phyloP scores from a whole-genome alignment of 495 filamentous ascomycete species.

The Aspergillus nidulans region DNA sequence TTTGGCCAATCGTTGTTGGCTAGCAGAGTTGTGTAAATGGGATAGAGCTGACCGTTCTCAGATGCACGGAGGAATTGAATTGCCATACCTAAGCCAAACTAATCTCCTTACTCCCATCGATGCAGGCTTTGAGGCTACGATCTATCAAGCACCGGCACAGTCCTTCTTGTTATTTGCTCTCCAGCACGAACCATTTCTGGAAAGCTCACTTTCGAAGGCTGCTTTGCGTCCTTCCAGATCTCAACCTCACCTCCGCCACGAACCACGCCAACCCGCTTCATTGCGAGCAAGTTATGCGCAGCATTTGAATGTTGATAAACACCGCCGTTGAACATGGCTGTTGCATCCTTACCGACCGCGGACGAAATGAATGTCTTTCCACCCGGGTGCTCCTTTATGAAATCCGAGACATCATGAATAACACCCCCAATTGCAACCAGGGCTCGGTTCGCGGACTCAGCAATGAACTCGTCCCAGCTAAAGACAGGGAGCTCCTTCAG shows the following conservation, averaged over 20 bases:
- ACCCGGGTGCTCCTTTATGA: slow-evolving; percentile 85
- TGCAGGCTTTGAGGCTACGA: too few relatives aligned
- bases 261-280: slow-evolving; percentile 84
- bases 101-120: too few relatives aligned
- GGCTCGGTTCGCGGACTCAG: slow-evolving; percentile 50
- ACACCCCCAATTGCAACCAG: slow-evolving; percentile 80
- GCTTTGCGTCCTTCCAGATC: slow-evolving; percentile 5
- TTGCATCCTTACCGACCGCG: slow-evolving; percentile 85
- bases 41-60: too few relatives aligned
- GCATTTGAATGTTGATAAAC: slow-evolving; percentile 90
- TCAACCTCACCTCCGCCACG: slow-evolving; percentile 10
- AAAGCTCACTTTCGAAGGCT: background rate
- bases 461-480: slow-evolving; percentile 79
- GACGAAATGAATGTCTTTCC: slow-evolving; percentile 79
- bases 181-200: background rate
- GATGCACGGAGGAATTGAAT: too few relatives aligned
- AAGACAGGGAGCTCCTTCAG: slow-evolving; percentile 82
- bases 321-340: slow-evolving; percentile 91
- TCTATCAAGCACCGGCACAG: too few relatives aligned
- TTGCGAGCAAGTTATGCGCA: slow-evolving; percentile 84
- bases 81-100: too few relatives aligned
- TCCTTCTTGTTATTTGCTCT: background rate
- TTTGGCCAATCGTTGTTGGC: too few relatives aligned
- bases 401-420: slow-evolving; percentile 80
- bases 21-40: too few relatives aligned